Base-by-base conservation (phyloP, 23 red algal species). In the Gracilariopsis chorda region DNA sequence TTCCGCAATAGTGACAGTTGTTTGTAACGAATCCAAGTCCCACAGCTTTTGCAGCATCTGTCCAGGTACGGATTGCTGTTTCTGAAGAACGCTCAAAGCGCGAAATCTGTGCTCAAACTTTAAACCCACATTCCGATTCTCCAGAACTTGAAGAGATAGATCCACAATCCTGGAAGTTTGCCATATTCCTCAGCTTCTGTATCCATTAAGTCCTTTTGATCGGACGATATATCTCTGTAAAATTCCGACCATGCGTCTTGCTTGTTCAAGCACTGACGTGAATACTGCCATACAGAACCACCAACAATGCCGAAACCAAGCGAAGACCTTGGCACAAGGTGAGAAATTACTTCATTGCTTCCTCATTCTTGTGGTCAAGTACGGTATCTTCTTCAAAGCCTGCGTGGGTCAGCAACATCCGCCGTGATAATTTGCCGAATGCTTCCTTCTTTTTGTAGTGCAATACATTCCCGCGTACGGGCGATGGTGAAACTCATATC, bases 21-120 rank as follows among this genome's bases (percentile, higher is more conserved):
- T 25, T 58, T 58, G 4, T 17, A 58, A 58, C 53, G 53, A 25
- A 58, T 17, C 16, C 65, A 72, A 40, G 41, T 72, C 25, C 65
- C 65, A 72, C 10, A 72, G 65, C 34, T 72, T 72, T 35, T 33
- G 65, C 34, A 72, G 65, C 65, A 72, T 72, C 34, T 43, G 65
- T 3, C 23, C 35, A 46, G 65, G 65, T 3, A 46, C 65, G 33
- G 7, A 72, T 72, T 72, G 8, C 23, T 72, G 65, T 33, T 35
- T 35, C 23, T 33, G 65, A 40, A 72, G 65, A 21, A 72, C 65
- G 19, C 65, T 34, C 4, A 72, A 20, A 46, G 65, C 65, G 4
- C 53, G 53, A 58, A 58, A 58, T 25, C 53, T 25, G 53, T 58
- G 28, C 53, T 17, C 4, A 58, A 58, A 58, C 53, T 58, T 58